Evolutionary conservation across 306 rosid species (phyloP).

Genomic region (Dalbergia cultrata): DNA sequence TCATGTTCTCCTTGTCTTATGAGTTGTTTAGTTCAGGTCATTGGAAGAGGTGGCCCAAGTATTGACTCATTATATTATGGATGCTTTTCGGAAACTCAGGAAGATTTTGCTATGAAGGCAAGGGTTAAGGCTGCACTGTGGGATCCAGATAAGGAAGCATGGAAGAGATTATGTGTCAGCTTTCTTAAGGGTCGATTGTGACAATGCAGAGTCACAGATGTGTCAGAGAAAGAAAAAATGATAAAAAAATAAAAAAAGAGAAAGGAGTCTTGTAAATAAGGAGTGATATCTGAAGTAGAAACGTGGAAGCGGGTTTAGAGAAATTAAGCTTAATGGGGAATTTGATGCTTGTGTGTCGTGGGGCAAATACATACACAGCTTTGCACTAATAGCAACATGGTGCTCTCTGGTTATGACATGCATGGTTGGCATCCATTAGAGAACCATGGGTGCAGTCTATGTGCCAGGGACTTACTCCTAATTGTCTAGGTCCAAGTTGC

Average conservation of each 20-base stretch:
- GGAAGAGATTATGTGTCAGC: conserved; percentile 66
- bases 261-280: neutral
- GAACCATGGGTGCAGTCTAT: neutral
- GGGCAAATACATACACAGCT: neutral
- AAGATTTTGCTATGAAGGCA: conserved; percentile 56
- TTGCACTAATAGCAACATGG: neutral
- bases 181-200: conserved; percentile 73
- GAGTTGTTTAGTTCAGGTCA: neutral
- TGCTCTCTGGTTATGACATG: no score
- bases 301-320: neutral
- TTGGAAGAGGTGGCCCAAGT: neutral
- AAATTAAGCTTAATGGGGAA: neutral
- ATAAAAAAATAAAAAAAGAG: no score
- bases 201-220: neutral
- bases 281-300: neutral
- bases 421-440: no score
- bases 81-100: conserved; percentile 52
- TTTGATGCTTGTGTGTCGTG: neutral
- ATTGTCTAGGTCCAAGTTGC: neutral
- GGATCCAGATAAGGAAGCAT: conserved; percentile 75
- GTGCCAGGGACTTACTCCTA: neutral
- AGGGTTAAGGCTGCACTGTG: conserved; percentile 54
- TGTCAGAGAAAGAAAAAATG: no score
- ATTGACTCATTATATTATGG: neutral
- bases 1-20: neutral